Base-by-base conservation (phyloP, 176 grass and related monocot species). In the Eleusine indica region DNA sequence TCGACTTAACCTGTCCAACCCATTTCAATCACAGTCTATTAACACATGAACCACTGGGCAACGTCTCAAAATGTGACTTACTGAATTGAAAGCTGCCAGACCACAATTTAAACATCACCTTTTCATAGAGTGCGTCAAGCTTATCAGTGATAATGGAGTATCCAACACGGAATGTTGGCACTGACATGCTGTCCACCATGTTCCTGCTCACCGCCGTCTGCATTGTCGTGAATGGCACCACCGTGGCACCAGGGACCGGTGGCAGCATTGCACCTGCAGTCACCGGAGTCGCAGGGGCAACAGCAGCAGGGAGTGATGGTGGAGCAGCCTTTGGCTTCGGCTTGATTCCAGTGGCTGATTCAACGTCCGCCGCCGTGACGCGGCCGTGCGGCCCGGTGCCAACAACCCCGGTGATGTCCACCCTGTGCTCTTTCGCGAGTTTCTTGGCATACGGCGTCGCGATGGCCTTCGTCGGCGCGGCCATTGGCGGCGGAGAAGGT, bases 121-220 rank as follows among this genome's bases (percentile, higher is more conserved):
- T 98, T 56, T 91, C 87, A 80, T 91, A 98, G 4, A 95, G 87
- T 37, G 85, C 41, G 32, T 95, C 91, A 16, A 98, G 89, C 67
- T 90, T 94, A 77, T 91, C 84, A 16, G 93, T 95, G 8, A 38
- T 80, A 63, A 99, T 57, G 17, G 91, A 86, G 69, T 94, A 94
- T 1, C 91, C 86, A 4, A 96, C 93, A 43, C 91, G 77, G 66
- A 96, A 99, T 22, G 86, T 89, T 16, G 96, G 96, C 30, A 96
- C 89, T 13, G 81, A 89, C 70, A 99, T 83, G 80, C 89, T 99
- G 53, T 91, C 96, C 73, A 94, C 48, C 96, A 99, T 99, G 89
- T 96, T 99, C 91, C 91, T 96, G 70, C 89, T 94, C 73, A 99
- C 89, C 18, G 91, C 91, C 0, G 67, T 53, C 89, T 96, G 96